Conservation (phyloP, 352 stramenopile genomes). For the Thalassiosira mediterranea region DNA sequence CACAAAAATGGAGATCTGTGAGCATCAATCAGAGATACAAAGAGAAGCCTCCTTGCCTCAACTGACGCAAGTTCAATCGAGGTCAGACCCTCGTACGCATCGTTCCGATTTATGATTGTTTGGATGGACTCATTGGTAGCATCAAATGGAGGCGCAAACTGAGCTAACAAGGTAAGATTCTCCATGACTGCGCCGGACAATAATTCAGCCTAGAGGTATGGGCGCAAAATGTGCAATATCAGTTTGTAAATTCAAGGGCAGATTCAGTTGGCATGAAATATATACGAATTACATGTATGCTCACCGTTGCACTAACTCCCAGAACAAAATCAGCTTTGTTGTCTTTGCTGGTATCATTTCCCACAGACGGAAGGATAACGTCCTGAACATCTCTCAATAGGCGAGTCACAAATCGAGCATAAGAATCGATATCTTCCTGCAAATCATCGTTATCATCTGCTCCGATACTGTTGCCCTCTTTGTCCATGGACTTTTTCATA, state of each 20-base stretch:
- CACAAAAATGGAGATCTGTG: constrained; percentile 61
- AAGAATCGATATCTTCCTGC: constrained; percentile 13
- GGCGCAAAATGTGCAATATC: too few species aligned
- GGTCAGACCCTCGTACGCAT: constrained; percentile 30
- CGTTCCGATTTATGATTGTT: constrained; percentile 33
- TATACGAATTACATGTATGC: constrained; percentile 39
- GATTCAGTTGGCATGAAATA: too few species aligned
- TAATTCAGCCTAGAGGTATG: constrained; percentile 62
- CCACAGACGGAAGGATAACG: constrained; percentile 30
- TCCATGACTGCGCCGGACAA: constrained; percentile 55
- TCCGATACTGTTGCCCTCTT: background rate
- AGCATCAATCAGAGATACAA: constrained; percentile 54
- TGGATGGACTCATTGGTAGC: constrained; percentile 29
- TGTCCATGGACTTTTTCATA: background rate
- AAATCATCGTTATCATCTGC: background rate
- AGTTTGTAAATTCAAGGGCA: too few species aligned
- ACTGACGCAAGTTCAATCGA: constrained; percentile 34
- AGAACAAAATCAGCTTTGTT: constrained; percentile 23
- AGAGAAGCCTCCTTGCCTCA: constrained; percentile 65
- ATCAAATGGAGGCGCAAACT: constrained; percentile 55
- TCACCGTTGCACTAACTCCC: constrained; percentile 36
- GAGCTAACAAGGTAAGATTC: constrained; percentile 58
- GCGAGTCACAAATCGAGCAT: constrained; percentile 27
- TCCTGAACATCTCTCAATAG: constrained; percentile 40
- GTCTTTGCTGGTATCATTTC: constrained; percentile 2